Percentiles rank a stretch among this genome's conserved stretches.
Conservation (phyloP, 140 eudicot genomes). For the Anethum foeniculum region DNA sequence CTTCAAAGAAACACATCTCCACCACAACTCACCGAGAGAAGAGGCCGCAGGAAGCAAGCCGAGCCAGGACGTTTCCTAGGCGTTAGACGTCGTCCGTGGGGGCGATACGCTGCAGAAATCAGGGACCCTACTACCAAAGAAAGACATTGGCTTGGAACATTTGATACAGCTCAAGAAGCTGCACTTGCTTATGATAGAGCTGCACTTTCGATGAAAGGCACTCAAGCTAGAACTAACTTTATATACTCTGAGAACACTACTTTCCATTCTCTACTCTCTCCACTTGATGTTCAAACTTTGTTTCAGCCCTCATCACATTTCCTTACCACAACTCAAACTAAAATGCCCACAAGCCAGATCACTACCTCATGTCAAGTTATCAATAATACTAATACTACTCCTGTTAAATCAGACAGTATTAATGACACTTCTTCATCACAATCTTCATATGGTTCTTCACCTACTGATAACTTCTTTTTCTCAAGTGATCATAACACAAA, state of each 20-base stretch:
- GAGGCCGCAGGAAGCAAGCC: slow-evolving; percentile 79
- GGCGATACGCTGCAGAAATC: slow-evolving; percentile 90
- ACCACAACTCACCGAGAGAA: slow-evolving; percentile 52
- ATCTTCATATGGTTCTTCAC: slow-evolving; percentile 35
- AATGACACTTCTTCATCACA: slow-evolving; percentile 21
- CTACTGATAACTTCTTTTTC: slow-evolving; percentile 27
- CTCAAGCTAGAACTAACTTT: slow-evolving; percentile 94
- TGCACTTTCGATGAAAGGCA: slow-evolving; percentile 91
- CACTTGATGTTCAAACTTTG: slow-evolving; percentile 41
- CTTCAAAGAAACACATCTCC: slow-evolving; percentile 87
- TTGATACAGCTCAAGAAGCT: slow-evolving; percentile 98
- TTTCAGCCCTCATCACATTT: slow-evolving; percentile 27
- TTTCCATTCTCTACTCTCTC: slow-evolving; percentile 38
- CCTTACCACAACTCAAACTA: slow-evolving; percentile 26
- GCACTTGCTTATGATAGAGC: slow-evolving; percentile 98
- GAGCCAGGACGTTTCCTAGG: slow-evolving; percentile 97
- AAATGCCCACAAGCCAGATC: slow-evolving; percentile 27
- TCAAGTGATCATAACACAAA: slow-evolving; percentile 30
- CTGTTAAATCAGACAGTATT: slow-evolving; percentile 17
- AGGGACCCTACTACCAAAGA: slow-evolving; percentile 97
- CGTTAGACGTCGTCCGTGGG: slow-evolving; percentile 91
- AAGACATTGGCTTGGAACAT: slow-evolving; percentile 97
- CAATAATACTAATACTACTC: background rate
- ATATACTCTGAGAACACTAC: slow-evolving; percentile 47
- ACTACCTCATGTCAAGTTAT: background rate